These are phyloP conservation scores for Populus hybrid DNA, from an alignment of 441 rosid genomes.

Conservation along the genomic window DNA sequence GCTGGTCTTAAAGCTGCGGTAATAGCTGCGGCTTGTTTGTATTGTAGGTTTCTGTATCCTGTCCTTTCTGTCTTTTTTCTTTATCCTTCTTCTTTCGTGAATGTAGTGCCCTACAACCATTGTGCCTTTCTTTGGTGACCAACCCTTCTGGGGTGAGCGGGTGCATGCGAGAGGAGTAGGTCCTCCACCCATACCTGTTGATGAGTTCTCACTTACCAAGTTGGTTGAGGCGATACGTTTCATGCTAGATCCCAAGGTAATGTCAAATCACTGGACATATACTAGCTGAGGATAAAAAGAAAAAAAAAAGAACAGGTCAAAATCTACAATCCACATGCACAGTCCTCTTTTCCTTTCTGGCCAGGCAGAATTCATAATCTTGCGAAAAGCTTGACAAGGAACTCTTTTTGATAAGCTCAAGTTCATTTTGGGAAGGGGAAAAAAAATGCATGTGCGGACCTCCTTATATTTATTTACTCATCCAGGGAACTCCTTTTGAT, in stretches of 20 bases:
- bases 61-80: neutral
- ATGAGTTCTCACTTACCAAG: slow-evolving; percentile 79
- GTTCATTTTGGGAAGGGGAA: neutral
- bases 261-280: slow-evolving; percentile 6
- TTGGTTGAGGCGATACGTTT: slow-evolving; percentile 75
- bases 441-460: neutral
- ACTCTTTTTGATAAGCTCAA: neutral
- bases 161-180: slow-evolving; percentile 93
- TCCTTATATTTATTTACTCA: neutral
- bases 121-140: slow-evolving; percentile 98
- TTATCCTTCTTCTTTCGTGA: slow-evolving; percentile 3
- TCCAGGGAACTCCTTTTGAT: neutral
- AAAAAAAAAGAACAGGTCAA: too few species aligned
- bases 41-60: slow-evolving; percentile 14
- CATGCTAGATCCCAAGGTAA: slow-evolving; percentile 78
- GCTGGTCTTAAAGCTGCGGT: slow-evolving; percentile 98
- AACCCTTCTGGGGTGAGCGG: slow-evolving; percentile 96
- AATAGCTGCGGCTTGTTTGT: slow-evolving; percentile 21
- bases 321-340: neutral
- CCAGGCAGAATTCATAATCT: neutral
- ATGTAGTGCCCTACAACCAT: slow-evolving; percentile 90
- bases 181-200: slow-evolving; percentile 87
- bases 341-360: neutral
- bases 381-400: neutral
- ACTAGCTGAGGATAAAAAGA: neutral